Conservation (phyloP, 768 basidiomycete species). For the Goffeauzyma gilvescens region DNA sequence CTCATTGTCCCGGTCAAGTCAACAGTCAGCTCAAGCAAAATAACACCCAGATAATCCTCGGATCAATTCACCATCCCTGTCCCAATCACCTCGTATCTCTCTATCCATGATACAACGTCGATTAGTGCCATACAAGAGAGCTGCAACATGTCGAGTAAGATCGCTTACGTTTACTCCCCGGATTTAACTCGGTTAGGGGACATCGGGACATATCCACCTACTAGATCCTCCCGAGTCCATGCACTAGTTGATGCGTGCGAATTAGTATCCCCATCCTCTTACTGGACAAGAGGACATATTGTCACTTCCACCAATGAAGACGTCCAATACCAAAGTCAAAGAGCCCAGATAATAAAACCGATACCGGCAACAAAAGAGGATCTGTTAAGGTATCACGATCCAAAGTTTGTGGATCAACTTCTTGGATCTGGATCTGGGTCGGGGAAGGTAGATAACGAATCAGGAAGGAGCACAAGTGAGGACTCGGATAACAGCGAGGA, state of each 20-base stretch:
- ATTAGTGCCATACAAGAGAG: too few relatives aligned
- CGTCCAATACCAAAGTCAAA: neutral
- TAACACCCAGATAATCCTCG: too few relatives aligned
- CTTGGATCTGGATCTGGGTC: neutral
- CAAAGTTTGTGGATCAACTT: neutral
- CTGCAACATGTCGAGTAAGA: neutral
- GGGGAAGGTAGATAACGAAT: too few relatives aligned
- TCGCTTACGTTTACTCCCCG: conserved; percentile 4
- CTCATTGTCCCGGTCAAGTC: too few relatives aligned
- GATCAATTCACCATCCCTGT: too few relatives aligned
- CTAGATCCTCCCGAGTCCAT: conserved; percentile 23
- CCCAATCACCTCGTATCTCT: too few relatives aligned
- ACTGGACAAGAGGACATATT: neutral
- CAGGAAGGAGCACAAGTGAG: too few relatives aligned
- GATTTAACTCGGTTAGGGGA: neutral
- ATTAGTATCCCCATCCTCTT: neutral
- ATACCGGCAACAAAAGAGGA: conserved; percentile 41
- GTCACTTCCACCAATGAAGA: neutral
- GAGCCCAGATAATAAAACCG: conserved; percentile 39
- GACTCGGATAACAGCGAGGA: too few relatives aligned
- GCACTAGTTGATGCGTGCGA: conserved; percentile 14
- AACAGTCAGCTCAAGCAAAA: too few relatives aligned
- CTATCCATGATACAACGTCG: too few relatives aligned
- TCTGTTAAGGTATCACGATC: conserved; percentile 47
- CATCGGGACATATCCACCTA: conserved; percentile 7